Conservation (phyloP, 192 early-diverging fungal genomes). For the Coemansia umbellata region DNA sequence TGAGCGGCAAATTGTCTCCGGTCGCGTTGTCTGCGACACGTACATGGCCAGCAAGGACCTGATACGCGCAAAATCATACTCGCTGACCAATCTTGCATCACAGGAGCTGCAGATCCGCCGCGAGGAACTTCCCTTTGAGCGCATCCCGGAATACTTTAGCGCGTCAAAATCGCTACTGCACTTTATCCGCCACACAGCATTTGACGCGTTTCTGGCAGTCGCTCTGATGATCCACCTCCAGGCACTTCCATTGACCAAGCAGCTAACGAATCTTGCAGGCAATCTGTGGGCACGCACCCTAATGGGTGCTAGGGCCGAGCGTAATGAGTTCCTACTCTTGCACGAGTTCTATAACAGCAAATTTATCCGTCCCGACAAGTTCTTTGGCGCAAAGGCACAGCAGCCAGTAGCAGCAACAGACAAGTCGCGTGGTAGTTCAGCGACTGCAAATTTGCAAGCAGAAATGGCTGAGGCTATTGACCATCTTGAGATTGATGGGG, state of each 20-base stretch:
- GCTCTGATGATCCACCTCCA: conserved; percentile 89
- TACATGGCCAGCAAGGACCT: conserved; percentile 85
- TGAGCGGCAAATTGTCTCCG: conserved; percentile 74
- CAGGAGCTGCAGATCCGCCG: conserved; percentile 75
- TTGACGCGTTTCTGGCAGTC: conserved; percentile 76
- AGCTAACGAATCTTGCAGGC: conserved; percentile 89
- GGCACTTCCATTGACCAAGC: conserved; percentile 83
- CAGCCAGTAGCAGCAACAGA: not conserved
- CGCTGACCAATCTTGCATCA: conserved; percentile 70
- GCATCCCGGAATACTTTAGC: conserved; percentile 66
- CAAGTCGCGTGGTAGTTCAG: not conserved
- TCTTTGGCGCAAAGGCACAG: conserved; percentile 6
- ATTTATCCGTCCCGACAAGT: conserved; percentile 90
- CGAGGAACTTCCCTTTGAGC: conserved; percentile 79
- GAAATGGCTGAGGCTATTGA: conserved; percentile 34
- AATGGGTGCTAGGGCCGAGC: conserved; percentile 83
- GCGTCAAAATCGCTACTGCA: conserved; percentile 54
- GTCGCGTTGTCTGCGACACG: conserved; percentile 91
- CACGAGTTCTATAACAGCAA: conserved; percentile 94
- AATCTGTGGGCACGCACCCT: conserved; percentile 94
- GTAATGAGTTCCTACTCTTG: conserved; percentile 91
- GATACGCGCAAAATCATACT: conserved; percentile 80
- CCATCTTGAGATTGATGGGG: conserved; percentile 11
- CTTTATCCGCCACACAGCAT: conserved; percentile 74
- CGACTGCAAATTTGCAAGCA: conserved; percentile 20